Conservation (phyloP, 176 grass and related monocot species). For the Saccharum spontaneum region DNA sequence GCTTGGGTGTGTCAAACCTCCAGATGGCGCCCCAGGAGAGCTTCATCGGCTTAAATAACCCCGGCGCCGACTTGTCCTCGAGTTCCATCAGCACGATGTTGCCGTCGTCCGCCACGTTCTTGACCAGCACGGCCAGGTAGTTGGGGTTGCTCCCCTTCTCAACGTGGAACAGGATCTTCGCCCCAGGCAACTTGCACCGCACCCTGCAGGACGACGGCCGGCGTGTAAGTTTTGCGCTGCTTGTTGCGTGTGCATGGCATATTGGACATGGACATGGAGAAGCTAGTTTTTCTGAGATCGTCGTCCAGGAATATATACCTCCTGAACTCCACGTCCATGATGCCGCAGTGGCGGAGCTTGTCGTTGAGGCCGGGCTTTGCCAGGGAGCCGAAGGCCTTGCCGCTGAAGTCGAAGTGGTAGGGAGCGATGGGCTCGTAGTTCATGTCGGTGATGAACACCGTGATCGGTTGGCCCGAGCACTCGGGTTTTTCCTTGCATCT, state of each 20-base stretch:
- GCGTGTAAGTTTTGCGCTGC: no score
- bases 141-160: slow-evolving; percentile 55
- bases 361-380: slow-evolving; percentile 39
- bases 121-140: slow-evolving; percentile 65
- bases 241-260: background rate
- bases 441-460: slow-evolving; percentile 63
- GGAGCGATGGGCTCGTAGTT: slow-evolving; percentile 60
- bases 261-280: no score
- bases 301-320: slow-evolving; percentile 4
- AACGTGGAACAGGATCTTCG: slow-evolving; percentile 70
- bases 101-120: slow-evolving; percentile 64
- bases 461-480: slow-evolving; percentile 48
- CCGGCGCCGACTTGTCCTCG: slow-evolving; percentile 2
- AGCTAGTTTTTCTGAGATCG: background rate
- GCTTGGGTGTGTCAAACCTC: slow-evolving; percentile 41
- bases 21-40: slow-evolving; percentile 70
- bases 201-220: slow-evolving; percentile 28
- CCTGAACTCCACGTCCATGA: slow-evolving; percentile 60
- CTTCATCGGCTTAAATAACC: slow-evolving; percentile 59
- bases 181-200: slow-evolving; percentile 50
- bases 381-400: slow-evolving; percentile 69
- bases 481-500: slow-evolving; percentile 40
- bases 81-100: slow-evolving; percentile 60
- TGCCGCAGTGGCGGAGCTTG: slow-evolving; percentile 56
- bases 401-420: slow-evolving; percentile 78